Percentiles rank a stretch among this genome's conserved stretches.
phyloP scores from a whole-genome alignment of 805 yeast genomes.

The Candida glaebosa region DNA sequence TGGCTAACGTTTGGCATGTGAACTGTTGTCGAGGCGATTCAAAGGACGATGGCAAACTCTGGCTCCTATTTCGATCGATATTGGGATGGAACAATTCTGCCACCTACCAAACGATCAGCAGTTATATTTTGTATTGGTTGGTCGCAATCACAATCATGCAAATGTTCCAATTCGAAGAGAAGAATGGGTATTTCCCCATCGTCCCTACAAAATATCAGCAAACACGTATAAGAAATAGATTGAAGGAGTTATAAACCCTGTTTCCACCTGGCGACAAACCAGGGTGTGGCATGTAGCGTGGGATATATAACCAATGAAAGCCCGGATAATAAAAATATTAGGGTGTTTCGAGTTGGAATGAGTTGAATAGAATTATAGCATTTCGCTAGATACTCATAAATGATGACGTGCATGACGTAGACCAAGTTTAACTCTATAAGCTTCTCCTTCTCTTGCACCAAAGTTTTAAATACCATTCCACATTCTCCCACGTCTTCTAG shows the following conservation, averaged over 20 bases:
- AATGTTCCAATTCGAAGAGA: slow-evolving; percentile 32
- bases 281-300: too few species aligned
- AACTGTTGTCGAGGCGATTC: slow-evolving; percentile 44
- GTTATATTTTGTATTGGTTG: slow-evolving; percentile 37
- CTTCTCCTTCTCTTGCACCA: too few species aligned
- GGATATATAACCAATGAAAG: too few species aligned
- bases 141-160: slow-evolving; percentile 29
- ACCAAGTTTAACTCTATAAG: too few species aligned
- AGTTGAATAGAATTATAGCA: too few species aligned
- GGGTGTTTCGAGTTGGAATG: too few species aligned
- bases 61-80: slow-evolving; percentile 45
- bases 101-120: slow-evolving; percentile 39
- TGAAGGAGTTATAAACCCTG: too few species aligned
- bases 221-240: slow-evolving; percentile 30
- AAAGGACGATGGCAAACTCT: slow-evolving; percentile 39
- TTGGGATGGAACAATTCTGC: slow-evolving; percentile 47
- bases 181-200: slow-evolving; percentile 33
- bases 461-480: background rate
- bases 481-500: background rate
- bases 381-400: too few species aligned
- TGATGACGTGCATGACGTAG: too few species aligned
- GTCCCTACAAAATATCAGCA: slow-evolving; percentile 40
- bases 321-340: too few species aligned
- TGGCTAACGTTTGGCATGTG: slow-evolving; percentile 42
- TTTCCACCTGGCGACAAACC: too few species aligned